Percentiles rank a stretch among this genome's conserved stretches.
Conservation (phyloP, 192 early-diverging fungal genomes). For the Gorgonomyces haynaldii region DNA sequence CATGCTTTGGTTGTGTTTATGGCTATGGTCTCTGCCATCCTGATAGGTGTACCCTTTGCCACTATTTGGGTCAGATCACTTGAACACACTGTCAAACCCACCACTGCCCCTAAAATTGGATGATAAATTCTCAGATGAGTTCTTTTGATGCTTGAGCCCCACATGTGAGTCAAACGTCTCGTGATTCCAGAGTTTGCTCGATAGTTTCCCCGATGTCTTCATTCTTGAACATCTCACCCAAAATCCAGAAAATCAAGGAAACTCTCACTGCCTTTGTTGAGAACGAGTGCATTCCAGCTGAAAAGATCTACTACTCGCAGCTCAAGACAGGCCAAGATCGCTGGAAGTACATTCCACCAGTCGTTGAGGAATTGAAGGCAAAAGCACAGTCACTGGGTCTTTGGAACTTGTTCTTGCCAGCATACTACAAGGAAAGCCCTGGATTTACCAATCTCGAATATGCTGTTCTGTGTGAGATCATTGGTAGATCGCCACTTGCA, state of each 20-base stretch:
- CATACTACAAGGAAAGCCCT: constrained; percentile 68
- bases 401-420: constrained; percentile 90
- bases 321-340: constrained; percentile 54
- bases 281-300: constrained; percentile 91
- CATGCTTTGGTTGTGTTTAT: constrained; percentile 19
- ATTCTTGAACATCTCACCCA: constrained; percentile 22
- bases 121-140: not conserved
- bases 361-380: constrained; percentile 80
- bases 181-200: no score
- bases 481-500: constrained; percentile 72
- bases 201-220: constrained; percentile 13
- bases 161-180: no score
- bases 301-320: constrained; percentile 59
- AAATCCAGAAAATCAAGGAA: constrained; percentile 23
- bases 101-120: not conserved
- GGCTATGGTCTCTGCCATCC: constrained; percentile 22
- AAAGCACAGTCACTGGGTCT: constrained; percentile 78
- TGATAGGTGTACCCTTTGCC: constrained; percentile 20
- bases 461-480: constrained; percentile 78
- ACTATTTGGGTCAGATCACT: constrained; percentile 19
- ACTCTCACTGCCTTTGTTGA: constrained; percentile 33
- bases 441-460: constrained; percentile 94
- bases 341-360: constrained; percentile 73
- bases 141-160: no score
- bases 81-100: constrained; percentile 4